Conservation (phyloP, 2,329 filamentous ascomycete species). For the Apiospora koreana region DNA sequence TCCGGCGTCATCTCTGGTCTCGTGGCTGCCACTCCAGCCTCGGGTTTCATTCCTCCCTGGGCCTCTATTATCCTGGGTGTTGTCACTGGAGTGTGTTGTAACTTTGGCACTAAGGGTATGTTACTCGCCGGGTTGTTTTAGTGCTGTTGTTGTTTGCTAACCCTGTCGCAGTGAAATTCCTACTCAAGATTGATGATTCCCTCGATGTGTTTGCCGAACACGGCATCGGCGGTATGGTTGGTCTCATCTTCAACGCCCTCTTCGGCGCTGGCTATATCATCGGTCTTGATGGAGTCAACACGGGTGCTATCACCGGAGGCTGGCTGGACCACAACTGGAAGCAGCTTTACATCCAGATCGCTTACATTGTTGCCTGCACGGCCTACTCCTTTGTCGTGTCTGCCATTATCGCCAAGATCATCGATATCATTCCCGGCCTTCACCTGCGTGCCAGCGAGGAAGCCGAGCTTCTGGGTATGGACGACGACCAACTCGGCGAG, state of each 20-base stretch:
- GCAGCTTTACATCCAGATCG: constrained; percentile 77
- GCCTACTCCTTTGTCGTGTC: constrained; percentile 75
- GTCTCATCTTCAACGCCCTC: constrained; percentile 71
- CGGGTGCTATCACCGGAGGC: constrained; percentile 61
- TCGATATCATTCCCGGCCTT: constrained; percentile 76
- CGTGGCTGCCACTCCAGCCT: constrained; percentile 69
- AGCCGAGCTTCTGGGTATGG: constrained; percentile 84
- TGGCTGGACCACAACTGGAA: constrained; percentile 76
- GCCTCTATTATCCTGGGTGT: constrained; percentile 67
- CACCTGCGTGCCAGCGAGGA: constrained; percentile 79
- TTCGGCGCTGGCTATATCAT: constrained; percentile 72
- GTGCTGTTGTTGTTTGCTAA: background rate
- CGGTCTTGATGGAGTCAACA: constrained; percentile 77
- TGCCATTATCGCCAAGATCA: constrained; percentile 70
- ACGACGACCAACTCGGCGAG: constrained; percentile 87
- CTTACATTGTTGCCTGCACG: constrained; percentile 68
- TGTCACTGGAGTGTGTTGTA: constrained; percentile 65
- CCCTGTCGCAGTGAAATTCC: constrained; percentile 51
- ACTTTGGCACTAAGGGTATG: constrained; percentile 65
- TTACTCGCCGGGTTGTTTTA: background rate
- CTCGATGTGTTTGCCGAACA: constrained; percentile 75
- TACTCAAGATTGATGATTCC: constrained; percentile 67
- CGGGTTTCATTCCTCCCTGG: constrained; percentile 69
- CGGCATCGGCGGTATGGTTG: constrained; percentile 68
- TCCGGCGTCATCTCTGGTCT: constrained; percentile 71